Evolutionary conservation across 768 basidiomycete species (phyloP), one percentile per base, ranked within the genome.

Genomic region (Kwoniella shandongensis): DNA sequence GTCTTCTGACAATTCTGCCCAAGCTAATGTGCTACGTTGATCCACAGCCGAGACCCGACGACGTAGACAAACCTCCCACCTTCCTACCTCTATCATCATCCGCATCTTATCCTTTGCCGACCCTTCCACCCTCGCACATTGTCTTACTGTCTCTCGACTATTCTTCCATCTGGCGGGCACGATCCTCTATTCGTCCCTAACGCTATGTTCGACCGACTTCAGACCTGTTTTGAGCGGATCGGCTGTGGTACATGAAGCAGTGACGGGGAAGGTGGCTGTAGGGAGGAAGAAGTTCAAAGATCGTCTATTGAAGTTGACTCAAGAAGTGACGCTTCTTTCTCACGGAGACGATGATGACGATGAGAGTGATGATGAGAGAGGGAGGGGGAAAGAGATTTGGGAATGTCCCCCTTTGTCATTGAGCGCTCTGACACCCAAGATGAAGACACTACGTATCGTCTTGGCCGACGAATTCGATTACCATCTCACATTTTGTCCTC

Each of bases 131-230:
- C 54, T 63, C 18, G 15, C 30, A 15, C 32, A 41, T 8, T 59
- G 57, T 35, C 40, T 63, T 18, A 44, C 48, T 35, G 62, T 53
- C n/a, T 59, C 57, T 10, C 54, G 32, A 10, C 39, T 51, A 2
- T 47, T 63, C 25, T 51, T 55, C 58, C 50, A 50, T 27, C 49
- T 49, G 35, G 48, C 62, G 15, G 62, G 53, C 10, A 47, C 53
- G 39, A 26, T 63, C 29, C 54, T 63, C 25, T 63, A 56, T 36
- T 12, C 22, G 6, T 36, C 30, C 18, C 17, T 58, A 7, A 35
- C 26, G 1, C 30, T 58, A 3, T 15, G 20, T 4, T 38, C 40
- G 6, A 50, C 56, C 20, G 25, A 51, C 13, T 51, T 58, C 29
- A 30, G 40, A 29, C 39, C 32, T 2, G 20, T 44, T 15, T 29